These are phyloP conservation scores for Rubroboletus pulcherrimus DNA, from an alignment of 768 basidiomycete genomes.

Conservation along the genomic window DNA sequence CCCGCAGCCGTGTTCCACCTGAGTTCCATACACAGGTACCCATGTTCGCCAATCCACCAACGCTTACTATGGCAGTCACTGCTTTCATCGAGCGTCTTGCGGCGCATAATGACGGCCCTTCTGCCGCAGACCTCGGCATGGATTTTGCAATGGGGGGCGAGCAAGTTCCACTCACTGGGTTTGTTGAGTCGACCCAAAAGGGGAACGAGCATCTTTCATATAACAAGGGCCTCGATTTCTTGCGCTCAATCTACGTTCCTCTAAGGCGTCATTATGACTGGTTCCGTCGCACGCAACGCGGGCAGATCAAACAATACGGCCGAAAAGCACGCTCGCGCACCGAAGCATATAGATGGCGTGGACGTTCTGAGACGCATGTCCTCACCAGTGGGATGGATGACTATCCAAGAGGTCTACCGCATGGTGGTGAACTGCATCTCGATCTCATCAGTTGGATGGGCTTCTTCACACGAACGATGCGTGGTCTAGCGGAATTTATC, in stretches of 20 bases:
- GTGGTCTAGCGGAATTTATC: conserved; percentile 79
- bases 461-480: conserved; percentile 94
- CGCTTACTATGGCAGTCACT: conserved; percentile 89
- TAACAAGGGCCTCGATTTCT: conserved; percentile 59
- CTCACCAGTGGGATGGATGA: conserved; percentile 96
- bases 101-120: conserved; percentile 41
- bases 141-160: conserved; percentile 47
- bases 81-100: conserved; percentile 79
- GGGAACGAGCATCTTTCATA: conserved; percentile 53
- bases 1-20: conserved; percentile 86
- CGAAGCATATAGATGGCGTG: conserved; percentile 94
- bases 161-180: conserved; percentile 48
- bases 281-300: conserved; percentile 93
- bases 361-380: conserved; percentile 80
- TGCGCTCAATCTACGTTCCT: conserved; percentile 77
- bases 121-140: conserved; percentile 64
- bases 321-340: conserved; percentile 80
- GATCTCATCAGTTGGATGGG: conserved; percentile 97
- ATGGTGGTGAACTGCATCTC: conserved; percentile 87
- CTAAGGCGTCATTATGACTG: conserved; percentile 92
- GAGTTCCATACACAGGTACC: conserved; percentile 95
- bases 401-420: conserved; percentile 87
- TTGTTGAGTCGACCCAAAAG: conserved; percentile 26
- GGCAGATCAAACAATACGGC: conserved; percentile 88
- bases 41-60: conserved; percentile 92